phyloP scores from a whole-genome alignment of 2,329 filamentous ascomycete genomes.

The Botryotinia convoluta region DNA sequence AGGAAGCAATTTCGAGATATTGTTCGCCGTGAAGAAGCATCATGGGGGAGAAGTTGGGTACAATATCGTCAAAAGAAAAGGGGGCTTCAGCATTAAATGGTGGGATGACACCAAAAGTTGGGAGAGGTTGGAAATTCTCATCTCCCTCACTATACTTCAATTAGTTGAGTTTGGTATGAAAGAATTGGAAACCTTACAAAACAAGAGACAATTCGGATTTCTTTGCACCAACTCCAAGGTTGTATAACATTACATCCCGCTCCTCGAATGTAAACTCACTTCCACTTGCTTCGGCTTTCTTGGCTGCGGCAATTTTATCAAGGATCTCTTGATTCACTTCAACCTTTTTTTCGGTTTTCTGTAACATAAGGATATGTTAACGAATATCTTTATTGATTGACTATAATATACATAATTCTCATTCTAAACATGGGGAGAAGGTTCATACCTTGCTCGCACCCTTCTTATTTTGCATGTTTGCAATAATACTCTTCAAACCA shows the following conservation, averaged over 20 bases:
- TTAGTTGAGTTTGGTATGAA: not conserved
- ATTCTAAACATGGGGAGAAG: conserved; percentile 18
- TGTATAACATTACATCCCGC: conserved; percentile 90
- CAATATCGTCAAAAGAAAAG: conserved; percentile 76
- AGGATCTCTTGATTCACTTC: conserved; percentile 62
- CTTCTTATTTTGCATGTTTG: conserved; percentile 78
- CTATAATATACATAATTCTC: conserved; percentile 29
- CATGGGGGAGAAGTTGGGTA: conserved; percentile 97
- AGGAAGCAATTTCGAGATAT: conserved; percentile 91
- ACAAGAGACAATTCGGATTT: conserved; percentile 82
- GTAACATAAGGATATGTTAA: conserved; percentile 30
- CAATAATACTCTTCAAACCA: conserved; percentile 73
- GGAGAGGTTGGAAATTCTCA: conserved; percentile 89
- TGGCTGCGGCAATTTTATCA: conserved; percentile 71
- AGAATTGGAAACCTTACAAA: conserved; percentile 51
- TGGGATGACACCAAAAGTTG: conserved; percentile 96
- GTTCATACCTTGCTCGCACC: conserved; percentile 58
- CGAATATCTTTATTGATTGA: conserved; percentile 31
- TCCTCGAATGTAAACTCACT: conserved; percentile 82
- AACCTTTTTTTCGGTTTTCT: conserved; percentile 37
- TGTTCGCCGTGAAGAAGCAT: conserved; percentile 99
- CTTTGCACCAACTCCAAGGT: conserved; percentile 90
- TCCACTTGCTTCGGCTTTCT: conserved; percentile 67
- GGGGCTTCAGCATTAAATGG: conserved; percentile 80
- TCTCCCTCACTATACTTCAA: conserved; percentile 61